Base-by-base conservation (phyloP, 73 alveolate species). In the Uronychia setigera region DNA sequence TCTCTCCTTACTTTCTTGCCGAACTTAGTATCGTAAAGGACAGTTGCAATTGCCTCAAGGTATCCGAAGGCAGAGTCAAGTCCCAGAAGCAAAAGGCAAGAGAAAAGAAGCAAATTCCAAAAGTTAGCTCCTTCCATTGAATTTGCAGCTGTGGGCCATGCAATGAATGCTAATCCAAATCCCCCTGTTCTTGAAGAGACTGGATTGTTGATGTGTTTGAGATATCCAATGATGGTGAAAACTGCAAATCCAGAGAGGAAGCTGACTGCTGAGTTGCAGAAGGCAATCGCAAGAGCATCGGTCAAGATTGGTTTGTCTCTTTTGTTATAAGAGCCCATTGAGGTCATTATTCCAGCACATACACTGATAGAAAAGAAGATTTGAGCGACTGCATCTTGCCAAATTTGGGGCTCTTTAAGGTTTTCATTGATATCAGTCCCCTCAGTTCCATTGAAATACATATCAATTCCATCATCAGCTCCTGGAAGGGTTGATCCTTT, bases 41-140 rank as follows among this genome's bases (percentile, higher is more conserved):
- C 76, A 11, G 87, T 80, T 28, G 87, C 1, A 25, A 59, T 59
- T 0, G 80, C 58, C 32, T 80, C 87, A 19, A 80, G 31, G 11
- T 26, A 31, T 14, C 80, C 35, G n/a, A 80, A 26, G 27, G 80
- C 74, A n/a, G 87, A 57, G n/a, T 33, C 58, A 28, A 80, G 35
- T 33, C 87, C 87, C 1, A 80, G 57, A 1, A 80, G 58, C 9
- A 80, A 30, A 11, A 80, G 59, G 11, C 26, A 5, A 1, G 58
- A 30, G 33, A 11, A 35, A 13, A 80, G 33, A 32, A 80, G 1
- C 5, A 30, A 5, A 28, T 46, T 9, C 82, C 80, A 74, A 11
- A 57, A 26, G 74, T 57, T 57, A 14, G 74, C n/a, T 26, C 11
- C 26, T 11, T 57, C 26, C 74, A 57, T 57, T 11, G 11, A 14